Percentiles rank a stretch among this genome's conserved stretches.
phyloP scores from a whole-genome alignment of 805 yeast genomes.

The Ogataea minuta region DNA sequence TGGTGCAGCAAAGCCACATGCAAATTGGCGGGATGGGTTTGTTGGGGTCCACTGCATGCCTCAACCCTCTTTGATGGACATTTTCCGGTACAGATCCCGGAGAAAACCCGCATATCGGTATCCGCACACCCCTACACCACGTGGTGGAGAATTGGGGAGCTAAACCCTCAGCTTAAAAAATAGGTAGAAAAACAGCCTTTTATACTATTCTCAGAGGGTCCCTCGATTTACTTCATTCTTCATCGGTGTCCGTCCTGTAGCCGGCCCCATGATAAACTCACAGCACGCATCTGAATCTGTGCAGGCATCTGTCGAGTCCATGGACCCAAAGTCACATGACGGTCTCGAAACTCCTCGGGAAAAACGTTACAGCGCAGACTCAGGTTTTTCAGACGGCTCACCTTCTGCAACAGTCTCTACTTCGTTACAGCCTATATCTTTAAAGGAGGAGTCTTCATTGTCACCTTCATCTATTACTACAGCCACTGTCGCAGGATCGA shows the following conservation, averaged over 20 bases:
- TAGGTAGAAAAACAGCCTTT: constrained; percentile 1
- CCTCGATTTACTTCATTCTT: not conserved
- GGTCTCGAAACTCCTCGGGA: constrained; percentile 4
- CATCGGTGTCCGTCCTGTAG: not conserved
- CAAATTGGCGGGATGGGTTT: too few relatives aligned
- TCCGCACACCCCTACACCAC: constrained; percentile 8
- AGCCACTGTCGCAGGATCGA: not conserved
- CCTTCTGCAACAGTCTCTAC: not conserved
- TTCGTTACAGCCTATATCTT: not conserved
- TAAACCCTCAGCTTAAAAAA: not conserved
- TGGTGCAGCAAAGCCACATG: too few relatives aligned
- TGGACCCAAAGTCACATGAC: not conserved
- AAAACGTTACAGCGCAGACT: not conserved
- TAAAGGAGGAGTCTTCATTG: constrained; percentile 3
- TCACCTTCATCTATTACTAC: constrained; percentile 10
- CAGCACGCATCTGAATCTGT: not conserved
- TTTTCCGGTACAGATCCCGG: too few relatives aligned
- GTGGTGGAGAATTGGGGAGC: constrained; percentile 9
- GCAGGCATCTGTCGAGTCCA: constrained; percentile 1
- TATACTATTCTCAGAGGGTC: not conserved
- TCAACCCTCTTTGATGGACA: too few relatives aligned
- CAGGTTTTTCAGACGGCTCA: not conserved
- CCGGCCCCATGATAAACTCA: not conserved
- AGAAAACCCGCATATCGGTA: too few relatives aligned
- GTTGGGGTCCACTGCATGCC: too few relatives aligned